Evolutionary conservation across 2,329 filamentous ascomycete genomes (phyloP).

Genomic region (Paradendryphiella salina): DNA sequence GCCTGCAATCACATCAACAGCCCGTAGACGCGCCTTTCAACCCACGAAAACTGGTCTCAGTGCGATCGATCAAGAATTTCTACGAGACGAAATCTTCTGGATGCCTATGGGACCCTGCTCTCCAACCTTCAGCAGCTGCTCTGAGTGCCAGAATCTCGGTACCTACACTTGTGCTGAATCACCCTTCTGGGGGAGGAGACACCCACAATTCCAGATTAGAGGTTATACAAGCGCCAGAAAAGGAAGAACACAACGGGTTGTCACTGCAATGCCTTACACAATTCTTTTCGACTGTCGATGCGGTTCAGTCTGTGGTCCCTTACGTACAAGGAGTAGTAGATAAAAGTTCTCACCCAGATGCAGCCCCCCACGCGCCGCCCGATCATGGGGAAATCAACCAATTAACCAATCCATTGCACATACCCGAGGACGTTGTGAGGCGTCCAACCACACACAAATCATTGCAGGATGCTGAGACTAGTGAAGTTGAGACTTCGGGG

Average conservation of each 20-base stretch:
- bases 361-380: neutral
- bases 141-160: conserved; percentile 8
- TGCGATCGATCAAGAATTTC: conserved; percentile 33
- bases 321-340: neutral
- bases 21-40: conserved; percentile 7
- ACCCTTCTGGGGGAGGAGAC: neutral
- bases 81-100: conserved; percentile 36
- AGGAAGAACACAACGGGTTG: neutral
- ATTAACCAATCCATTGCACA: neutral
- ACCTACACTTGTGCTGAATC: neutral
- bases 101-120: conserved; percentile 11
- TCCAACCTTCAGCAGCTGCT: conserved; percentile 15
- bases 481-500: conserved; percentile 13
- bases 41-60: conserved; percentile 26
- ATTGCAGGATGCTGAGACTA: conserved; percentile 24
- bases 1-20: conserved; percentile 6
- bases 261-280: neutral
- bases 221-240: neutral
- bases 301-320: neutral
- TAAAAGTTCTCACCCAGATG: conserved; percentile 1
- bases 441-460: conserved; percentile 14
- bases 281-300: neutral
- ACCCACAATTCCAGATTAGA: neutral
- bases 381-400: conserved; percentile 4
- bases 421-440: conserved; percentile 23